Evolutionary conservation across 2,329 filamentous ascomycete genomes (phyloP), one percentile per base, ranked within the genome.

Genomic region (Fusarium penzigii): DNA sequence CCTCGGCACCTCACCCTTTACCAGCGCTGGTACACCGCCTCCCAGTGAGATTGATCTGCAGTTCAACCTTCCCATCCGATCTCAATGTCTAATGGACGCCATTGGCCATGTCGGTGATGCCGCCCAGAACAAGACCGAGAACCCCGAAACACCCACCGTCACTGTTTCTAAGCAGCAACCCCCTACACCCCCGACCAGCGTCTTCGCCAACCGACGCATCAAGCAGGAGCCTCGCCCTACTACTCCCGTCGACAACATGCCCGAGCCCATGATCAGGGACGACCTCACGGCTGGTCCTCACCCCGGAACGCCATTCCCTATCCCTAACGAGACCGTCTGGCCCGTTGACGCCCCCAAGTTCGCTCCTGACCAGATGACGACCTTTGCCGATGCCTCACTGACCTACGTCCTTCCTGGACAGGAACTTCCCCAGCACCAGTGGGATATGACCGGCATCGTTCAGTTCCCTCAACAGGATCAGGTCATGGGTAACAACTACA

Each of bases 1-100:
- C 11, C 69, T 77, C 2, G 75, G 75, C 40, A 75, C 71, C 32
- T 68, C 71, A 10, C 73, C 72, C 2, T 75, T 73, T 49, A 72
- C 68, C 13, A 68, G 64, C 13, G 63, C 65, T 17, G 65, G 56
- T 48, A 72, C 69, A 12, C 71, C 72, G 5, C 72, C 72, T 17
- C 72, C 71, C 7, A 66, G 65, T 50, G 71, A 74, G 55, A 70
- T 74, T 43, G 72, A 74, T 45, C 48, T 67, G 39, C 71, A 73
- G 59, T 74, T 74, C 56, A 63, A 71, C 49, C 64, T 73, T 34
- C 72, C 72, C 5, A 66, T 69, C 49, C 66, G 70, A 49, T 71
- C 66, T 43, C 65, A 69, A 48, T 74, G 72, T 56, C 54, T 70
- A 39, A 62, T 70, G 55, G 69, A 72, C 53, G 62, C 68, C 10